Evolutionary conservation across 192 early-diverging fungal species (phyloP), one percentile per base, ranked within the genome.

Genomic region (Phycomyces blakesleeanus): DNA sequence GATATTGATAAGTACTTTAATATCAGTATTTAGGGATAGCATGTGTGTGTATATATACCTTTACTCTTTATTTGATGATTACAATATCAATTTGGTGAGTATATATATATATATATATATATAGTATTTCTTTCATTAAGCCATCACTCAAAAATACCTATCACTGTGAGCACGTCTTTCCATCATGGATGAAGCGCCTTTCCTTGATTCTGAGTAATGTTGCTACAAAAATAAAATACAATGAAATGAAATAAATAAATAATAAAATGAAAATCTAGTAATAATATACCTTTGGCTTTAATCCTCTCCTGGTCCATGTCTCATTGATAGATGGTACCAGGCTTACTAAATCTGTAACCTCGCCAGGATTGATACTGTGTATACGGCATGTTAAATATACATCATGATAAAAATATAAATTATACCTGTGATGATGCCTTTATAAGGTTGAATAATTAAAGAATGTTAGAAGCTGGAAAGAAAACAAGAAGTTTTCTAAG

Each of bases 91-190:
- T 34, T 5, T 5, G 29, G 7, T 34, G 7, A 34, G 29, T 34
- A 34, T 34, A 2, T 5, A 34, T 34, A 7, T 5, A n/a, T n/a
- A n/a, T n/a, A n/a, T n/a, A n/a, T n/a, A n/a, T n/a, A n/a, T n/a
- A n/a, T n/a, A n/a, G n/a, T n/a, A n/a, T n/a, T n/a, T n/a, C n/a
- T n/a, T n/a, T n/a, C n/a, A n/a, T n/a, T n/a, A 4, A 22, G 8
- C 51, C 5, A 4, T 51, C 22, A 29, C 61, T 27, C 40, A 37
- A 29, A 78, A 73, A 21, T 34, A 34, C 29, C 74, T 60, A 54
- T 79, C 72, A 15, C 69, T 65, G 66, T 82, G 80, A 18, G 72
- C 75, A 29, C 80, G 62, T 39, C 69, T 22, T 63, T 82, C 72
- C 66, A 67, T 65, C 8, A 66, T 50, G 8, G 75, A 73, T 5